Conservation (phyloP, 2,329 filamentous ascomycete species). For the Colletotrichum cuscutae region DNA sequence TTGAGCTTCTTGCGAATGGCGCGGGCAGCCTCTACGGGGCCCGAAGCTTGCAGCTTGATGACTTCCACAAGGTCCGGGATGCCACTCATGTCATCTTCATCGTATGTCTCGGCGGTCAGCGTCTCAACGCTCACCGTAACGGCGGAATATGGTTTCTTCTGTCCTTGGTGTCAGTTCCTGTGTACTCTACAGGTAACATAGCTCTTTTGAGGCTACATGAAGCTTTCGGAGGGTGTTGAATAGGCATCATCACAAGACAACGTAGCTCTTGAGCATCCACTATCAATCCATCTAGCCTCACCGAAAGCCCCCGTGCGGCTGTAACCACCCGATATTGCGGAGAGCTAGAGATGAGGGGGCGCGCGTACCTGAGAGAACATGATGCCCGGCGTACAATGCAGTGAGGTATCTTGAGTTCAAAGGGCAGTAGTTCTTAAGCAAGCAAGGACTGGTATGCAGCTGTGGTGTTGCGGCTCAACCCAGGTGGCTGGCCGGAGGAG, state of each 20-base stretch:
- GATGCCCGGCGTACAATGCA: not conserved
- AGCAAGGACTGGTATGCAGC: no score
- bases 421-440: not conserved
- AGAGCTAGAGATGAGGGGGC: not conserved
- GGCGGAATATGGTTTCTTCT: constrained; percentile 85
- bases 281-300: not conserved
- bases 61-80: constrained; percentile 96
- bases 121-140: constrained; percentile 93
- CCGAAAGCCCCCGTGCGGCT: not conserved
- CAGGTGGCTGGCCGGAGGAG: constrained; percentile 20
- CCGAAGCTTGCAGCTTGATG: constrained; percentile 87
- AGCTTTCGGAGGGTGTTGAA: not conserved
- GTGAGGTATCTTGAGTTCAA: not conserved
- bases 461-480: not conserved
- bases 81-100: constrained; percentile 90
- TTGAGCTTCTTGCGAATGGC: constrained; percentile 98
- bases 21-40: constrained; percentile 88
- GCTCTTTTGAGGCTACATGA: not conserved
- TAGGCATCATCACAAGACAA: not conserved
- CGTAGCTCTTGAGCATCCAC: not conserved
- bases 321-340: not conserved
- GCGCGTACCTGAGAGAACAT: constrained; percentile 30
- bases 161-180: not conserved
- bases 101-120: constrained; percentile 87
- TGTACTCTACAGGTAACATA: not conserved